phyloP scores from a whole-genome alignment of 768 basidiomycete genomes.

The Russula sp. region DNA sequence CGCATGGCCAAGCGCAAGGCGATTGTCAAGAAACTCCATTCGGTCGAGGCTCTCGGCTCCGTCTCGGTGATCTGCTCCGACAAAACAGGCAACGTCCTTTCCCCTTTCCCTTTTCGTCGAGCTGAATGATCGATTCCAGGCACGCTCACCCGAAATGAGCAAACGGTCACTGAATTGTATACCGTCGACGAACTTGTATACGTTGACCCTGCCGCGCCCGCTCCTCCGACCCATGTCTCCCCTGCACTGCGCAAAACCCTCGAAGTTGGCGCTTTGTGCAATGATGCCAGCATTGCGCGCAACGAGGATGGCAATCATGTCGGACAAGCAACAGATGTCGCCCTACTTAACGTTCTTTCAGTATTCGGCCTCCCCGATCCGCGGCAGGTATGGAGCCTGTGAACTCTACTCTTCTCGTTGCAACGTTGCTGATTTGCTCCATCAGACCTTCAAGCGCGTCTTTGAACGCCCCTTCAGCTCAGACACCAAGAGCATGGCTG shows the following conservation, averaged over 20 bases:
- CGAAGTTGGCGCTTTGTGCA: constrained; percentile 83
- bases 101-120: background rate
- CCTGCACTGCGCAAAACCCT: constrained; percentile 67
- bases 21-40: constrained; percentile 95
- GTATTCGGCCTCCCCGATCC: constrained; percentile 62
- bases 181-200: constrained; percentile 73
- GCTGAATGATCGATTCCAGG: constrained; percentile 33
- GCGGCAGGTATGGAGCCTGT: constrained; percentile 46
- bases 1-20: constrained; percentile 93
- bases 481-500: constrained; percentile 89
- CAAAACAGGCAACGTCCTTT: constrained; percentile 63
- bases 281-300: constrained; percentile 62
- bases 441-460: constrained; percentile 58
- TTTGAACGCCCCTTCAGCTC: constrained; percentile 88
- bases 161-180: constrained; percentile 87
- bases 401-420: background rate
- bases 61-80: constrained; percentile 98
- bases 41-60: constrained; percentile 88
- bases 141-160: constrained; percentile 92
- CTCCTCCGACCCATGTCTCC: constrained; percentile 37
- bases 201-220: constrained; percentile 48
- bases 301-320: constrained; percentile 68
- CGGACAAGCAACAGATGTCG: constrained; percentile 92
- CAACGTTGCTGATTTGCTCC: background rate
- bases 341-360: constrained; percentile 72